These are phyloP conservation scores for Botryosphaeria dothidea DNA, from an alignment of 2,329 filamentous ascomycete genomes.

Conservation along the genomic window DNA sequence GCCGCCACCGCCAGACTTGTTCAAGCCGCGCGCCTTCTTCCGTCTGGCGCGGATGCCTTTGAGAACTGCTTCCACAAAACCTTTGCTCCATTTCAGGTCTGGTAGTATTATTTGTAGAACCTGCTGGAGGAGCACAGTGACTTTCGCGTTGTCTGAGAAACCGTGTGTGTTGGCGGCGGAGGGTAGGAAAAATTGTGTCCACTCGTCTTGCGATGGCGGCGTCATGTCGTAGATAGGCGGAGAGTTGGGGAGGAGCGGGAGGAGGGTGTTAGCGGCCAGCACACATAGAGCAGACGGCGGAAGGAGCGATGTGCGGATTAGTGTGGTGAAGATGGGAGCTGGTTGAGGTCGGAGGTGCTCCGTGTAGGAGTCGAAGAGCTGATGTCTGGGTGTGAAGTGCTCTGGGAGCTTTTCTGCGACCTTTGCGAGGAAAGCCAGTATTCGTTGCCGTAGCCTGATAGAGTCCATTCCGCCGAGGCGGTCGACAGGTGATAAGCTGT, in stretches of 20 bases:
- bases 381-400: slow-evolving; percentile 52
- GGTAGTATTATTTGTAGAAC: not conserved
- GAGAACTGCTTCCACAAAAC: slow-evolving; percentile 23
- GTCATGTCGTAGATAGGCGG: slow-evolving; percentile 30
- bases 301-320: slow-evolving; percentile 53
- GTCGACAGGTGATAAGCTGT: slow-evolving; percentile 25
- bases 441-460: slow-evolving; percentile 61
- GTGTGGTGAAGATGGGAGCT: slow-evolving; percentile 57
- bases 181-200: slow-evolving; percentile 31
- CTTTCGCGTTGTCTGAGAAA: slow-evolving; percentile 35
- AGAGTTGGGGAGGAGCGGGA: slow-evolving; percentile 28
- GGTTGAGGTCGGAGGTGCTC: slow-evolving; percentile 61
- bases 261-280: slow-evolving; percentile 42
- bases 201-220: slow-evolving; percentile 30
- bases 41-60: slow-evolving; percentile 45
- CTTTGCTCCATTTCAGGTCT: slow-evolving; percentile 28
- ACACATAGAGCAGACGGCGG: slow-evolving; percentile 47
- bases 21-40: slow-evolving; percentile 56
- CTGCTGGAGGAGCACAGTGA: slow-evolving; percentile 35
- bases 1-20: slow-evolving; percentile 44
- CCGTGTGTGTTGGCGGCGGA: slow-evolving; percentile 29
- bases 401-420: slow-evolving; percentile 41
- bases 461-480: slow-evolving; percentile 53
- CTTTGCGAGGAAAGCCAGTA: slow-evolving; percentile 54
- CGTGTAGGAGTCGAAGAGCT: slow-evolving; percentile 62